phyloP scores from a whole-genome alignment of 176 grass and related monocot genomes.

The Otatea glauca region DNA sequence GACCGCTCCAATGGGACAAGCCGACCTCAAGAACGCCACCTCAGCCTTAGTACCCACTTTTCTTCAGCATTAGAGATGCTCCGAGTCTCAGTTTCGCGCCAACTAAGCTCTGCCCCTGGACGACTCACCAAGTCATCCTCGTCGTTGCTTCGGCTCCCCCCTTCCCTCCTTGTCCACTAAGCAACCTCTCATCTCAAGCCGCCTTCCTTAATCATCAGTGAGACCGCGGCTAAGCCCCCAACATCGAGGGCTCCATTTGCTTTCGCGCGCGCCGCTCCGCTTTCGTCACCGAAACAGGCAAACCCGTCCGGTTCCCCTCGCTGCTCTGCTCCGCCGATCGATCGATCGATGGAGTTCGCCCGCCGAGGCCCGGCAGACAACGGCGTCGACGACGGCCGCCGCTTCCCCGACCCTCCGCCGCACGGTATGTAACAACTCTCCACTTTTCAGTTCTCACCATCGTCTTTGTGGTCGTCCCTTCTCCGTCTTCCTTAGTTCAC shows the following conservation, averaged over 20 bases:
- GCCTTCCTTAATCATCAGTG: background rate
- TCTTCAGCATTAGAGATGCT: no score
- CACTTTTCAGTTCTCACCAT: background rate
- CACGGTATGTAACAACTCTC: conserved; percentile 28
- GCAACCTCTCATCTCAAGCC: background rate
- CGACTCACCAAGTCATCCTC: no score
- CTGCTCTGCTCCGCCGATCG: background rate
- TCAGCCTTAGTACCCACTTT: no score
- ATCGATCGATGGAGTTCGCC: conserved; percentile 41
- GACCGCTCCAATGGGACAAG: no score
- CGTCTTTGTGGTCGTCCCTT: background rate
- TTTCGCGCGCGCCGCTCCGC: background rate
- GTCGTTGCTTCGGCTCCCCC: background rate
- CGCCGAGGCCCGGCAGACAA: conserved; percentile 26
- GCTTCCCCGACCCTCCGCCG: conserved; percentile 26
- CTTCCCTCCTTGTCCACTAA: background rate
- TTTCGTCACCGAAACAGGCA: background rate
- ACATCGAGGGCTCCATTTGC: background rate
- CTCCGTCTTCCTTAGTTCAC: background rate
- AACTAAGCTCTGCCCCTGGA: no score
- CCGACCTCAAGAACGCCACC: no score
- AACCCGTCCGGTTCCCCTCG: background rate
- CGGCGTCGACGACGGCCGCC: background rate
- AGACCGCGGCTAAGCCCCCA: background rate
- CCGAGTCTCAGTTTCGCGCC: no score